phyloP scores from a whole-genome alignment of 2,329 filamentous ascomycete species.

The Clonostachys chloroleuca region DNA sequence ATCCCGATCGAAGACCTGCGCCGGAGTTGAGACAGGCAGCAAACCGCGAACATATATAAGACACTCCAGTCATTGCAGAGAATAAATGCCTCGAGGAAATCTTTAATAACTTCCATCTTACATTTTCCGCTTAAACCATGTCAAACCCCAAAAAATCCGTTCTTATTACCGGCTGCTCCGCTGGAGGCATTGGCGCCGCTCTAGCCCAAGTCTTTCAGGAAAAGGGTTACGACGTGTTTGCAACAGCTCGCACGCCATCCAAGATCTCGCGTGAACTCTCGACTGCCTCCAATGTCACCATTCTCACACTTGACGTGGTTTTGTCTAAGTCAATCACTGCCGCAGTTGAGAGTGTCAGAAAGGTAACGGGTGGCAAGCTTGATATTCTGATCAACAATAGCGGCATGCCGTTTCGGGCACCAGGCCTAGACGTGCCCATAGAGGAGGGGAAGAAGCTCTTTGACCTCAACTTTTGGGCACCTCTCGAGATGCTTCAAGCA shows the following conservation, averaged over 20 bases:
- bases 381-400: conserved; percentile 15
- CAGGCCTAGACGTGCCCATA: conserved; percentile 14
- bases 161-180: conserved; percentile 16
- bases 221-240: conserved; percentile 21
- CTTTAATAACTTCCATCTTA: too few species aligned
- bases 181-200: conserved; percentile 14
- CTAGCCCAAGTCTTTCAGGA: conserved; percentile 10
- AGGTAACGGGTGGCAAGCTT: conserved; percentile 9
- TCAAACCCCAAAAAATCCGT: conserved; percentile 6
- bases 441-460: not conserved
- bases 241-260: conserved; percentile 17
- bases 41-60: too few species aligned
- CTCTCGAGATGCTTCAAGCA: not conserved
- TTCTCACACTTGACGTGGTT: conserved; percentile 20
- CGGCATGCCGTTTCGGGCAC: conserved; percentile 4
- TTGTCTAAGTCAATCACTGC: conserved; percentile 14
- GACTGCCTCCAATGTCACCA: too few species aligned
- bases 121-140: not conserved
- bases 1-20: too few species aligned
- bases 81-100: too few species aligned
- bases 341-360: conserved; percentile 10
- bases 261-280: conserved; percentile 15
- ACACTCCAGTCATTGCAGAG: too few species aligned
- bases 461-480: not conserved
- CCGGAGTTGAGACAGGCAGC: too few species aligned